Evolutionary conservation across 306 rosid species (phyloP), one percentile per base, ranked within the genome.

Genomic region (Lathyrus sativus): DNA sequence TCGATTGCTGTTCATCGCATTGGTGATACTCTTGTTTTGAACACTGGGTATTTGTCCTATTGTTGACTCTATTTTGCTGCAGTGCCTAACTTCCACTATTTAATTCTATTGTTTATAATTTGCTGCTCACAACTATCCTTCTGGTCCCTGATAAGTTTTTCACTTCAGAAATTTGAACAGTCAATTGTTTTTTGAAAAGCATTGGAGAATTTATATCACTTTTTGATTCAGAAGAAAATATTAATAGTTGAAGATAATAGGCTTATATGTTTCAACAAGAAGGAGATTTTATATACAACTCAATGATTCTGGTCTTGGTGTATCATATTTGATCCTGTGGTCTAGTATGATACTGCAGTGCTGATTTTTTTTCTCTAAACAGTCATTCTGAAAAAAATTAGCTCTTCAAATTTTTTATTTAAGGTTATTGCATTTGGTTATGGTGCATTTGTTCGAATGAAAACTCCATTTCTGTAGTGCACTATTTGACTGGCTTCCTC

Each of bases 1-100:
- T 92, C 98, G 2, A 74, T 92, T 68, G 98, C 85, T 3, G 98
- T 88, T 75, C 96, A 81, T 67, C 98, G 96, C 65, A 78, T 92
- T 76, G 98, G 91, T 61, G 89, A 92, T 38, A 87, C 98, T 11
- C 95, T 92, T 68, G 89, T 92, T 79, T 84, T 92, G 24, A 92
- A 86, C 81, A 70, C 93, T 4, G 98, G 98, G 98, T 78, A 54
- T 67, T 72, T 71, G 45, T 45, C 26, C 35, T 56, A 22, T 50
- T 48, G 8, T 13, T 61, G 55, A 35, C 69, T 43, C 55, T 31
- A 60, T 76, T 19, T 45, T 57, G 39, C n/a, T 53, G 24, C 31
- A 54, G 29, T 60, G 60, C 45, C 42, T 39, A 11, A 17, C 55
- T 79, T 62, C 38, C 49, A 46, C 64, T 22, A 50, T 50, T 74